A percentile compares a stretch with the other conserved stretches of the same genome.
Evolutionary conservation across 179 eudicot genomes (phyloP).

Genomic region (Actinidia arguta): DNA sequence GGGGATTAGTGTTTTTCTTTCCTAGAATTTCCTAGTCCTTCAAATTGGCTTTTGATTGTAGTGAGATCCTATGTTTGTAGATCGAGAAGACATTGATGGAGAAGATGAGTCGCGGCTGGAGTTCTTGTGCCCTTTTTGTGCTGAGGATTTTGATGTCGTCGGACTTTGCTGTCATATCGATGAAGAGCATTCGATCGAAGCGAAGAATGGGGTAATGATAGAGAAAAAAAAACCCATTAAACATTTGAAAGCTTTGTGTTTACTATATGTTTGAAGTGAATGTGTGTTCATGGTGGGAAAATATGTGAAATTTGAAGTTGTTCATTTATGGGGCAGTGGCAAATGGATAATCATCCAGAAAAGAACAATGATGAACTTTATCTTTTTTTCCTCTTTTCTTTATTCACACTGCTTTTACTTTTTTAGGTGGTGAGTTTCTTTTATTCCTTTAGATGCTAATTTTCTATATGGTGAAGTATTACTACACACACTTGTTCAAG

Average conservation of each 20-base stretch:
- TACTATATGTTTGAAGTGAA: no score
- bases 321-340: no score
- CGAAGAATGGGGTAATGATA: slow-evolving; percentile 77
- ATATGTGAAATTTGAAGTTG: background rate
- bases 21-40: background rate
- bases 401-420: background rate
- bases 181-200: slow-evolving; percentile 83
- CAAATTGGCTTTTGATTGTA: background rate
- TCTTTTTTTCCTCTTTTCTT: no score
- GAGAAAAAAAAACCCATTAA: no score
- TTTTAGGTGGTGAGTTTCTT: no score
- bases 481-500: background rate
- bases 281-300: background rate
- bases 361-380: background rate
- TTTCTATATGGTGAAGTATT: background rate
- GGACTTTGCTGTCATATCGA: slow-evolving; percentile 96
- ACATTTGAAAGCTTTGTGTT: no score
- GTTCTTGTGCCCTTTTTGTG: slow-evolving; percentile 91
- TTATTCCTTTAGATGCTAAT: background rate
- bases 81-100: slow-evolving; percentile 62
- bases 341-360: no score
- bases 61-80: slow-evolving; percentile 34
- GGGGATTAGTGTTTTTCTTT: background rate
- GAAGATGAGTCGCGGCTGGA: slow-evolving; percentile 83
- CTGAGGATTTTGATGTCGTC: slow-evolving; percentile 86